Evolutionary conservation across 257 asterid genomes (phyloP), one percentile per base, ranked within the genome.

Genomic region (Solanum virginianum): DNA sequence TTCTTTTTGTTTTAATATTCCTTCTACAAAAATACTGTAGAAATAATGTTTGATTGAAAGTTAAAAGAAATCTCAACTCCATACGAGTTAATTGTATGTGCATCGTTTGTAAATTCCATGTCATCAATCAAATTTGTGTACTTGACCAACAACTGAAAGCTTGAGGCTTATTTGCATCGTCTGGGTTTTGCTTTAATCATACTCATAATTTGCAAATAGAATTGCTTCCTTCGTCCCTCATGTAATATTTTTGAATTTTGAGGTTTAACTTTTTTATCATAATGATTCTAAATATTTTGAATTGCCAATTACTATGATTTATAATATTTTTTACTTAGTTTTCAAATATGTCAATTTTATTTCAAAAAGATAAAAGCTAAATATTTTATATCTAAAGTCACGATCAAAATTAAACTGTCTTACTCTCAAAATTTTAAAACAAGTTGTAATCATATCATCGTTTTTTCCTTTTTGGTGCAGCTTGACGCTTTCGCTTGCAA

Each of bases 401-500:
- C 26, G 0, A 8, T 57, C 13, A 20, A 3, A 20, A 20, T 20
- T 20, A 20, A 4, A 8, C 1, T 20, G 7, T 57, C 20, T 57
- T 12, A 20, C 2, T 57, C 10, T 57, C 13, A 6, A 57, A 57
- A 59, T 59, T 20, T 13, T 10, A 57, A 12, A 9, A 75, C 13
- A 7, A 49, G 9, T 24, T 49, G 3, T 16, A 24, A 75, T 47
- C 63, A 77, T 29, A 63, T 75, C 22, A 5, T 75, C 22, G 8
- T 7, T 32, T 68, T 15, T 36, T 74, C 16, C 17, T 77, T 65
- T 65, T 65, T 68, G 51, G 60, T 79, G 93, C 92, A 93, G 97
- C 82, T 8, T 43, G 7, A 91, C 92, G 0, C 90, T 92, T 71
- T 89, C 95, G 2, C 80, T 90, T n/a, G 95, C 91, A 29, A 88